Conservation (phyloP, 2,329 filamentous ascomycete species). For the Fusarium papillatum region DNA sequence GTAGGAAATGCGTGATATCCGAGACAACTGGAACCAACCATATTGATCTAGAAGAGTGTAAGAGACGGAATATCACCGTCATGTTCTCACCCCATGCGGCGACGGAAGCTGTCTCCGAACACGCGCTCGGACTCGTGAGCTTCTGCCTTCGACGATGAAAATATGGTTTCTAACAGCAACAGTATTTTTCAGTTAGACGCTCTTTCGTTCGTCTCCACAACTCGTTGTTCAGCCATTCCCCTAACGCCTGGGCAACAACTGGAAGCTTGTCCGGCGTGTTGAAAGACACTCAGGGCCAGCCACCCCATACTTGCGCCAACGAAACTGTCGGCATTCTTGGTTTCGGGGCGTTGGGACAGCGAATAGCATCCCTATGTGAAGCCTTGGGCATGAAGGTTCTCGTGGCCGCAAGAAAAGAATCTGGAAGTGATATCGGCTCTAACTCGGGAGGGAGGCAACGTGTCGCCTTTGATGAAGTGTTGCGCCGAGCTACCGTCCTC, state of each 20-base stretch:
- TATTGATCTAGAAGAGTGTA: slow-evolving; percentile 9
- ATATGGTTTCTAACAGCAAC: not conserved
- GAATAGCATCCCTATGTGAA: not conserved
- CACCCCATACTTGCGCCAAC: slow-evolving; percentile 1
- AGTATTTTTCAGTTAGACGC: slow-evolving; percentile 4
- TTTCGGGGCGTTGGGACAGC: not conserved
- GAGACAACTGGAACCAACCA: slow-evolving; percentile 9
- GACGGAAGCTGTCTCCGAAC: slow-evolving; percentile 5
- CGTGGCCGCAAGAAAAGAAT: not conserved
- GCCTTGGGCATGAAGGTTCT: slow-evolving; percentile 6
- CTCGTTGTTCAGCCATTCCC: not conserved
- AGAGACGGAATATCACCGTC: not conserved
- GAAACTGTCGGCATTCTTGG: slow-evolving; percentile 5
- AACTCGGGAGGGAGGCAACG: too few relatives aligned
- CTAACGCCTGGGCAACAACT: not conserved
- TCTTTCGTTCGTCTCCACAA: not conserved
- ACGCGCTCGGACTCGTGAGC: slow-evolving; percentile 2
- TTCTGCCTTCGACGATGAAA: not conserved
- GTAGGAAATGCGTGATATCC: slow-evolving; percentile 9
- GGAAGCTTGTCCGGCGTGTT: slow-evolving; percentile 6
- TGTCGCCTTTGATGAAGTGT: not conserved
- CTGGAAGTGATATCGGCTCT: not conserved
- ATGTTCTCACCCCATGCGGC: not conserved
- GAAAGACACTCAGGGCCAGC: not conserved
- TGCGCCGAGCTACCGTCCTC: not conserved